phyloP scores from a whole-genome alignment of 2,329 filamentous ascomycete genomes.

The Botrytis galanthina region DNA sequence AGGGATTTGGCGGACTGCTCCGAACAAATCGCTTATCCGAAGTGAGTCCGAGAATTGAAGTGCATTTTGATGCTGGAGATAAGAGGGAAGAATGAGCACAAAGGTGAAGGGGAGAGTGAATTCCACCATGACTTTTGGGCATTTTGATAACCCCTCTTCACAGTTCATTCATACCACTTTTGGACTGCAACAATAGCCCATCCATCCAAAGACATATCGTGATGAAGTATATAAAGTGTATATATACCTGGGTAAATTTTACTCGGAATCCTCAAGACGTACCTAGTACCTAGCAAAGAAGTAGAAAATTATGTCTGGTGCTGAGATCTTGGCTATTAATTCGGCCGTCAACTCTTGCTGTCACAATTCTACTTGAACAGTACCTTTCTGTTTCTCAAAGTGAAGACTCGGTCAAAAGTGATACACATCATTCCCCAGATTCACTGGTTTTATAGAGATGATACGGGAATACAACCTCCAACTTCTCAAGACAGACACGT shows the following conservation, averaged over 20 bases:
- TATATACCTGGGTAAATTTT: neutral
- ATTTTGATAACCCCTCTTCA: neutral
- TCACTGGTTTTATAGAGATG: neutral
- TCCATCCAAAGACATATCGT: neutral
- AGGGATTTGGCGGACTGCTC: neutral
- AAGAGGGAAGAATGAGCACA: neutral
- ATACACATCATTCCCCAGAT: neutral
- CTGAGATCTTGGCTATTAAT: neutral
- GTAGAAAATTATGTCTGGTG: neutral
- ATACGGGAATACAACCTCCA: neutral
- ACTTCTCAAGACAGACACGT: neutral
- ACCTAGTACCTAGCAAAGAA: neutral
- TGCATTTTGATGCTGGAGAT: neutral
- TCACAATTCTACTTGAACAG: neutral
- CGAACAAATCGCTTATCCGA: neutral
- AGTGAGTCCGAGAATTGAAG: neutral
- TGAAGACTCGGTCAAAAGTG: neutral
- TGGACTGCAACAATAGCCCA: fast-evolving
- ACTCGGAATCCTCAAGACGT: neutral
- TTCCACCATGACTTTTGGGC: neutral
- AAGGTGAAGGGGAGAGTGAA: neutral
- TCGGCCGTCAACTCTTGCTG: neutral
- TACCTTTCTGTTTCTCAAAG: neutral
- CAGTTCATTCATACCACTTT: neutral
- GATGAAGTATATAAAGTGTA: neutral